Conservation (phyloP, 768 basidiomycete genomes). For the Artomyces pyxidatus region DNA sequence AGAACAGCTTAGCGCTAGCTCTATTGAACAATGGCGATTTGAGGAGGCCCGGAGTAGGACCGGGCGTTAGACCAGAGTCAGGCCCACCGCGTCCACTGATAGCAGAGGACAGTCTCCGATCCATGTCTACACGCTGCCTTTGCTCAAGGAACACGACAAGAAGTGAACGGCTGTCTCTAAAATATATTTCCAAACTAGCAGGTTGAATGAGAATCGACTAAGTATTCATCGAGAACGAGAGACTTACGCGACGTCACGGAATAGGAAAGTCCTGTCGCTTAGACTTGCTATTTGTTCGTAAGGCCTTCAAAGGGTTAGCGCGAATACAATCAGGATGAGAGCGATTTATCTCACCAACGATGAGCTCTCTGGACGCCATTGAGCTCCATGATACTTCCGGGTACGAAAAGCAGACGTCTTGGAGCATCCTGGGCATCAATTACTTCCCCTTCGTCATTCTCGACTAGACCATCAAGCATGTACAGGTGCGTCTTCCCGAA, state of each 20-base stretch:
- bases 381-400: conserved; percentile 76
- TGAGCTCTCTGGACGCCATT: conserved; percentile 75
- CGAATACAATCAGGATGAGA: background rate
- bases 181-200: conserved; percentile 79
- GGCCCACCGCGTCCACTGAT: conserved; percentile 28
- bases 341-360: conserved; percentile 53
- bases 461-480: conserved; percentile 84
- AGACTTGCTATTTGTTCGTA: conserved; percentile 72
- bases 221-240: background rate
- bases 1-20: conserved; percentile 40
- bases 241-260: conserved; percentile 84
- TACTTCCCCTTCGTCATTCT: conserved; percentile 80
- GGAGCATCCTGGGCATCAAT: conserved; percentile 86
- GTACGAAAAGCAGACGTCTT: conserved; percentile 70
- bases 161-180: conserved; percentile 85
- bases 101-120: conserved; percentile 42
- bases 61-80: conserved; percentile 9
- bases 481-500: conserved; percentile 81
- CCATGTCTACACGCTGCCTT: conserved; percentile 51
- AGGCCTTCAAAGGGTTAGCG: conserved; percentile 39
- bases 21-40: conserved; percentile 49
- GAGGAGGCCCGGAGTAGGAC: conserved; percentile 40
- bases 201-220: background rate
- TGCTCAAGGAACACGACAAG: conserved; percentile 75
- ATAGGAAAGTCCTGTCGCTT: conserved; percentile 79